phyloP scores from a whole-genome alignment of 495 filamentous ascomycete genomes.

The Aspergillus carlsbadensis region DNA sequence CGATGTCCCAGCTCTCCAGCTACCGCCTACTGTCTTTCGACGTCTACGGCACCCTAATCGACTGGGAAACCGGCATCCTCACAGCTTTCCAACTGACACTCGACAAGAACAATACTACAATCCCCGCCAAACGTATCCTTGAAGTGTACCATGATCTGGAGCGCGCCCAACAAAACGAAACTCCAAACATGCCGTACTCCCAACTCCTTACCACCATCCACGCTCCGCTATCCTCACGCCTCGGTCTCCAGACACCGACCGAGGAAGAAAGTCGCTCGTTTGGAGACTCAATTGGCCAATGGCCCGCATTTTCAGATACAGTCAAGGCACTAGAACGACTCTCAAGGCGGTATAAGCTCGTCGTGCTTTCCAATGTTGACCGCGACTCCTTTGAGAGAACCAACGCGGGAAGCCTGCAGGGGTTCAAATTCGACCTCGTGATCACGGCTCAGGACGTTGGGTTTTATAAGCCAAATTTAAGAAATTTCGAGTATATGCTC shows the following conservation, averaged over 20 bases:
- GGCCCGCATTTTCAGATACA: constrained; percentile 67
- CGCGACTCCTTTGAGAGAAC: constrained; percentile 57
- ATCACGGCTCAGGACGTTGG: constrained; percentile 79
- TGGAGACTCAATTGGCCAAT: constrained; percentile 55
- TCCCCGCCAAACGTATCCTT: constrained; percentile 42
- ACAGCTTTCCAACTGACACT: constrained; percentile 41
- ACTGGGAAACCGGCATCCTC: constrained; percentile 62
- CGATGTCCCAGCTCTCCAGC: no score
- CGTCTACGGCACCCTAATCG: constrained; percentile 79
- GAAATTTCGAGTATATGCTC: constrained; percentile 69
- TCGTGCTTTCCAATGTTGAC: constrained; percentile 73
- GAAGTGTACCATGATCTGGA: constrained; percentile 43
- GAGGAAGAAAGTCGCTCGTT: constrained; percentile 36
- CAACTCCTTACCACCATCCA: constrained; percentile 53
- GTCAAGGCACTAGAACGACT: constrained; percentile 52
- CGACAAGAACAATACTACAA: constrained; percentile 33
- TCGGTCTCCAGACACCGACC: constrained; percentile 36
- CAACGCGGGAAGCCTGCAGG: constrained; percentile 47
- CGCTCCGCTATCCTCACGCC: constrained; percentile 37
- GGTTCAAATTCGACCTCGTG: constrained; percentile 60
- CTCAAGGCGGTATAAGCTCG: constrained; percentile 64
- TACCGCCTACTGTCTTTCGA: constrained; percentile 68
- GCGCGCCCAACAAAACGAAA: constrained; percentile 39
- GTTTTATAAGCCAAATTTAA: constrained; percentile 66
- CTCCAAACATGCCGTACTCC: constrained; percentile 57